These are phyloP conservation scores for Thuja plicata DNA, from an alignment of 83 land plant species.

Conservation along the genomic window DNA sequence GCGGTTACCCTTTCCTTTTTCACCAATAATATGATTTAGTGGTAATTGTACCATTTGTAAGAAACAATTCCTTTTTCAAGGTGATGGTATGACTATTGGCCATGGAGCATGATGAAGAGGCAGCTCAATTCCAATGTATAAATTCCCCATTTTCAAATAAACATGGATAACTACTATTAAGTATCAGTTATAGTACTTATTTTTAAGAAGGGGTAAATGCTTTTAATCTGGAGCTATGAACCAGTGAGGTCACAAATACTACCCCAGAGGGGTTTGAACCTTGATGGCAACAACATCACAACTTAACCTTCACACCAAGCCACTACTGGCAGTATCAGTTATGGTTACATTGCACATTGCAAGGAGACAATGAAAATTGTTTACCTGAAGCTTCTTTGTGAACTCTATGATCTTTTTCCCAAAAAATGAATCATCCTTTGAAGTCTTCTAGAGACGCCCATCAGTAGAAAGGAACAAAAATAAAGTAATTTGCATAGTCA, in stretches of 20 bases:
- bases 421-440: not conserved
- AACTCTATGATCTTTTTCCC: not conserved
- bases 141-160: not conserved
- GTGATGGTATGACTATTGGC: slow-evolving; percentile 29
- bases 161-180: not conserved
- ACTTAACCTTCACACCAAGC: too few species aligned
- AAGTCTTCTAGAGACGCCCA: too few species aligned
- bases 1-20: not conserved
- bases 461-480: too few species aligned
- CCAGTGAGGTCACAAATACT: too few species aligned
- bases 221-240: too few species aligned
- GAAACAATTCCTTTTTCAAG: slow-evolving; percentile 28
- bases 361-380: not conserved
- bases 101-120: slow-evolving; percentile 89
- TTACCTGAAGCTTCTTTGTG: not conserved
- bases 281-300: too few species aligned
- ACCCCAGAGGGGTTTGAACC: too few species aligned
- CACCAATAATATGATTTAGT: not conserved
- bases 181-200: too few species aligned
- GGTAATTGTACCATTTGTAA: not conserved
- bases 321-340: not conserved
- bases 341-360: not conserved
- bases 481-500: too few species aligned
- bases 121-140: slow-evolving; percentile 77
- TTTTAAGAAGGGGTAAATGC: too few species aligned